phyloP scores from a whole-genome alignment of 176 grass and related monocot species.

The Elaeis guineensis region DNA sequence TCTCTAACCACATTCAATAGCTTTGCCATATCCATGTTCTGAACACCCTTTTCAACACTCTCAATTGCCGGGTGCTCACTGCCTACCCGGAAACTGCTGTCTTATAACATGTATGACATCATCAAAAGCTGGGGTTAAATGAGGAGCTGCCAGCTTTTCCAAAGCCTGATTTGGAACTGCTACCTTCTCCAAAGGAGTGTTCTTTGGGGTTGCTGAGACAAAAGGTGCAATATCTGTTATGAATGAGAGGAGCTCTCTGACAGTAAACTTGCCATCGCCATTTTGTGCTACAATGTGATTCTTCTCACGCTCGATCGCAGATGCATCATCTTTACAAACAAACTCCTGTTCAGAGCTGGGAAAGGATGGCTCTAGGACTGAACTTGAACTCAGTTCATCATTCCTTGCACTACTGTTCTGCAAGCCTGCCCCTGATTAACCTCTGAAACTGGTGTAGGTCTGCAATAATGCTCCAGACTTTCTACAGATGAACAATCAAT shows the following conservation, averaged over 20 bases:
- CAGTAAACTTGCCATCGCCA: constrained; percentile 74
- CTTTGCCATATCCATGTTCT: constrained; percentile 25
- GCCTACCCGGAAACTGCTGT: constrained; percentile 51
- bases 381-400: constrained; percentile 29
- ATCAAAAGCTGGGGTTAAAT: constrained; percentile 49
- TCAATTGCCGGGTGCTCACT: constrained; percentile 32
- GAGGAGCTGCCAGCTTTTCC: constrained; percentile 30
- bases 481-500: constrained; percentile 25
- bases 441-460: constrained; percentile 30
- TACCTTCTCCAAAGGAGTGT: constrained; percentile 16
- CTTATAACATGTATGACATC: constrained; percentile 84
- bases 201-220: constrained; percentile 33
- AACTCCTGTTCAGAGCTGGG: constrained; percentile 39
- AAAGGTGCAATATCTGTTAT: constrained; percentile 39
- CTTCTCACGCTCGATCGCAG: constrained; percentile 18
- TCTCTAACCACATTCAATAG: constrained; percentile 36
- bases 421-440: constrained; percentile 34
- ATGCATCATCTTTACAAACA: constrained; percentile 56
- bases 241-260: constrained; percentile 76
- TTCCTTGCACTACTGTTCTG: constrained; percentile 44
- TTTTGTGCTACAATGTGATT: constrained; percentile 17
- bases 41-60: constrained; percentile 20
- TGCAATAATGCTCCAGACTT: constrained; percentile 22
- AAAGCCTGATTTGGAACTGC: constrained; percentile 24
- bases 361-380: constrained; percentile 35